phyloP scores from a whole-genome alignment of 1,139 yeast species.

The Yamadazyma mexicana region DNA sequence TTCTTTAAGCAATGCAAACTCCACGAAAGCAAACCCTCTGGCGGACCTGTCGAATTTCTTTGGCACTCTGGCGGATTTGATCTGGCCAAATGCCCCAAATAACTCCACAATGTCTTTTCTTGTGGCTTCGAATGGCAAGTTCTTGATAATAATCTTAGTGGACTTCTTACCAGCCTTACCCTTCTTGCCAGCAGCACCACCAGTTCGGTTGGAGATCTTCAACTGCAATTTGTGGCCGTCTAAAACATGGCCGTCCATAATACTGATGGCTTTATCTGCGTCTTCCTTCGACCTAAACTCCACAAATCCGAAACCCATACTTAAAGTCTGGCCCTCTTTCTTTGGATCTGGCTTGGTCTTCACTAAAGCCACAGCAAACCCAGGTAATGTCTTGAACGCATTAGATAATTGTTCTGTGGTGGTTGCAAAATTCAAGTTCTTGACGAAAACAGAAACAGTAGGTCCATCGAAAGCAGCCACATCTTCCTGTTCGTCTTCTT shows the following conservation, averaged over 20 bases:
- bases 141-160: conserved; percentile 87
- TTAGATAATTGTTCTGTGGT: conserved; percentile 56
- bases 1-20: conserved; percentile 82
- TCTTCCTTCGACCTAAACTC: conserved; percentile 80
- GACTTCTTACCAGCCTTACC: conserved; percentile 38
- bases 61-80: conserved; percentile 94
- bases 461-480: conserved; percentile 55
- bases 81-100: conserved; percentile 90
- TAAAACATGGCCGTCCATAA: conserved; percentile 74
- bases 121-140: conserved; percentile 94
- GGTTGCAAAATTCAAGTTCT: conserved; percentile 87
- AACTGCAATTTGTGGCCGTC: conserved; percentile 91
- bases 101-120: conserved; percentile 88
- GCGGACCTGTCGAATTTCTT: conserved; percentile 93
- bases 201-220: conserved; percentile 78
- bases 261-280: conserved; percentile 72
- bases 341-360: conserved; percentile 89
- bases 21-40: conserved; percentile 97
- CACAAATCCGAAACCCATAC: conserved; percentile 98
- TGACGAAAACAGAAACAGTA: conserved; percentile 83
- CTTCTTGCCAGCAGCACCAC: conserved; percentile 30
- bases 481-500: conserved; percentile 32
- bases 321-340: conserved; percentile 54
- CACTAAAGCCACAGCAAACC: conserved; percentile 80
- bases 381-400: conserved; percentile 69